Conservation (phyloP, 768 basidiomycete species). For the Tubosaeta sp. region DNA sequence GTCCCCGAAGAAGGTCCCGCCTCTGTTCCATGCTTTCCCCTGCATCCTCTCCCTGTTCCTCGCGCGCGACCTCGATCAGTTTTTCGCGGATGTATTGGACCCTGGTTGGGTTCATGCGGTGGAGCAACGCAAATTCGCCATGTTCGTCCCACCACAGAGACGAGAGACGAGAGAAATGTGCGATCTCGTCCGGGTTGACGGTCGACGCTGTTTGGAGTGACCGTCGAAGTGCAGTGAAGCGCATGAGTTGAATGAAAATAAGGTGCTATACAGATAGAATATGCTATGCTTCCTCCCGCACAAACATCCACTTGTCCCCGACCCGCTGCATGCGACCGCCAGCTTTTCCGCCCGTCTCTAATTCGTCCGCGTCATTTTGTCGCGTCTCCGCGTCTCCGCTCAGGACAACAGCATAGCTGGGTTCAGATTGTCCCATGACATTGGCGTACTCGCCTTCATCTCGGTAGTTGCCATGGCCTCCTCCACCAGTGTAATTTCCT, state of each 20-base stretch:
- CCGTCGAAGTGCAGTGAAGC: constrained; percentile 18
- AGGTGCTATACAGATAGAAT: constrained; percentile 21
- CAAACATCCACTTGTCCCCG: constrained; percentile 72
- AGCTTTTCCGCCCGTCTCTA: constrained; percentile 18
- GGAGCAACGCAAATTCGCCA: constrained; percentile 85
- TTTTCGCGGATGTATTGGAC: constrained; percentile 81
- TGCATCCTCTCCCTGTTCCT: constrained; percentile 41
- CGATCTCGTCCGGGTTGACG: constrained; percentile 77
- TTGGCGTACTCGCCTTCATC: constrained; percentile 27
- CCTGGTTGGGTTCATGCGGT: constrained; percentile 92
- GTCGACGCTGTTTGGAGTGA: constrained; percentile 24
- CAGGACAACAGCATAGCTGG: constrained; percentile 59
- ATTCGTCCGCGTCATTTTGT: too few species aligned
- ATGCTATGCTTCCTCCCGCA: constrained; percentile 38
- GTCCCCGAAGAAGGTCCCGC: constrained; percentile 47
- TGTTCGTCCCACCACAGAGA: constrained; percentile 95
- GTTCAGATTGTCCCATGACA: constrained; percentile 15
- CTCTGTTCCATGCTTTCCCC: constrained; percentile 27
- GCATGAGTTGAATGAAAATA: constrained; percentile 9
- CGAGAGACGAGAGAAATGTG: constrained; percentile 84
- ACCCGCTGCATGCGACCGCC: constrained; percentile 65
- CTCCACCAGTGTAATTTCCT: constrained; percentile 34
- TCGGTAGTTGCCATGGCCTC: constrained; percentile 46
- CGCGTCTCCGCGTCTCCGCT: constrained; percentile 47
- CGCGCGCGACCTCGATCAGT: constrained; percentile 56